Evolutionary conservation across 345 rosid genomes (phyloP), one percentile per base, ranked within the genome.

Genomic region (Camelina neglecta): DNA sequence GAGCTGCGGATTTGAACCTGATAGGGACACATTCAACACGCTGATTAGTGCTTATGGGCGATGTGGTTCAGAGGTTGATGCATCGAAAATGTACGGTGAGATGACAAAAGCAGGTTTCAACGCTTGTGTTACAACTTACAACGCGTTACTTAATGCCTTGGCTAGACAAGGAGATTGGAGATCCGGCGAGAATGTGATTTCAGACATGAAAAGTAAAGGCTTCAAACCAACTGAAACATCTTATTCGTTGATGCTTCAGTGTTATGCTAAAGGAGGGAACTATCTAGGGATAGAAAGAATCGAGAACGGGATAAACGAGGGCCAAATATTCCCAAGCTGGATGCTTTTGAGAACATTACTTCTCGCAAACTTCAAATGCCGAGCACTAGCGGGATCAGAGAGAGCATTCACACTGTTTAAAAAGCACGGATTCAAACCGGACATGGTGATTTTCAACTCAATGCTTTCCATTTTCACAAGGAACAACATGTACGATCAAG

Each of bases 1-100:
- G 76, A 85, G 81, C 74, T 91, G 96, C 6, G 98, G 98, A 64
- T 88, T 93, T 60, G 96, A 87, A 75, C 97, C 98, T 60, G 97
- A 81, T 33, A 84, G 92, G 51, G 97, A 93, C 79, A 93, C 96
- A 2, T 93, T 93, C 82, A 91, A 93, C 64, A 86, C 98, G 6
- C 73, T 93, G 78, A 91, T 93, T 39, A 80, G 84, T 77, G 97
- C 90, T 21, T 93, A 86, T 75, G 97, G 98, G 18, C 75, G 91
- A 6, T 89, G 93, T 75, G 96, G 96, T n/a, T 87, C 87, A 21
- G 83, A 87, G 45, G 74, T 84, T 42, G 87, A 87, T 69, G 86
- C 91, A n/a, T 77, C 89, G 24, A 91, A 89, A 74, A 83, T 89
- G 86, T 83, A 82, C 33, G 88, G 82, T 39, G 91, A 93, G 78